These are phyloP conservation scores for Glycine tomentella DNA, from an alignment of 306 rosid genomes.

Conservation along the genomic window DNA sequence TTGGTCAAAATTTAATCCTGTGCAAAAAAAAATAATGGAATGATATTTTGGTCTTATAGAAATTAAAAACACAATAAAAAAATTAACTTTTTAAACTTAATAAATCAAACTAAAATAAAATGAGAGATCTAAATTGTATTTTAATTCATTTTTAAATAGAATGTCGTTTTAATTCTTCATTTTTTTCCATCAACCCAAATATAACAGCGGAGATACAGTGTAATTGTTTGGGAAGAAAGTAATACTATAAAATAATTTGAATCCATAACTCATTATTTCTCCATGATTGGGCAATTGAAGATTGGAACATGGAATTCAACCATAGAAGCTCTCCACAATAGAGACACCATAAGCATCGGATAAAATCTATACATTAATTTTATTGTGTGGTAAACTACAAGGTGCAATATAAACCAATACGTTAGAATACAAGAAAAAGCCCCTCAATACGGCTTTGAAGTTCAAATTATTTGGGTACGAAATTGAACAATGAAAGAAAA, in stretches of 20 bases:
- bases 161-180: no score
- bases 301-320: slow-evolving; percentile 36
- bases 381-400: neutral
- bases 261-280: slow-evolving; percentile 36
- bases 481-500: slow-evolving; percentile 1
- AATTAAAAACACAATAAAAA: no score
- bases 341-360: slow-evolving; percentile 46
- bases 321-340: slow-evolving; percentile 1
- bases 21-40: no score
- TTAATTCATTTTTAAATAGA: no score
- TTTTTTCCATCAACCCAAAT: no score
- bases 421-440: slow-evolving; percentile 15
- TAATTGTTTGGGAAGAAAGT: no score
- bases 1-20: no score
- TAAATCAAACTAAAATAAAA: no score
- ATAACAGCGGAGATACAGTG: no score
- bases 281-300: slow-evolving; percentile 32
- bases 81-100: no score
- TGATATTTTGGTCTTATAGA: no score
- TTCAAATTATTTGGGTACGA: slow-evolving; percentile 32
- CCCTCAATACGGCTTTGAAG: slow-evolving; percentile 26
- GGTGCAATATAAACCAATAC: slow-evolving; percentile 20
- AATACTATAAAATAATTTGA: neutral
- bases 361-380: slow-evolving; percentile 9
- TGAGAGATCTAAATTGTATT: no score